Evolutionary conservation across 805 yeast genomes (phyloP).

Genomic region (Candida ulmi): DNA sequence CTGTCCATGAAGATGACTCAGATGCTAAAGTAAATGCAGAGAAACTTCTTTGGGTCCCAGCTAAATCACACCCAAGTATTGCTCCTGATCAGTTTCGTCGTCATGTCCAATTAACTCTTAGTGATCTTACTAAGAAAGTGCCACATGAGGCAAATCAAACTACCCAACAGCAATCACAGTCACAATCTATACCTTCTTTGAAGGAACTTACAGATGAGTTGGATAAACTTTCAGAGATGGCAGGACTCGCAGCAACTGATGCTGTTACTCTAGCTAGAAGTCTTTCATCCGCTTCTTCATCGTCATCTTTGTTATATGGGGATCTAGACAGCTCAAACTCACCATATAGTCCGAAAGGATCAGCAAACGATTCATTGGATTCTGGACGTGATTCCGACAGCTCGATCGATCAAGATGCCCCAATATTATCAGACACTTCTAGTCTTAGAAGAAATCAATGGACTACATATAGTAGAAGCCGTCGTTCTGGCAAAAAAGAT

Average conservation of each 20-base stretch:
- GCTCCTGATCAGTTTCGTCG: constrained; percentile 81
- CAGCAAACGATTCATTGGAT: not conserved
- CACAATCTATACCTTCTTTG: constrained; percentile 49
- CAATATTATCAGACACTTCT: constrained; percentile 12
- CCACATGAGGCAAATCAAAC: constrained; percentile 2
- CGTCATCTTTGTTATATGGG: constrained; percentile 25
- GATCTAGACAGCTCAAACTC: not conserved
- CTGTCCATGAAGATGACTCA: constrained; percentile 5
- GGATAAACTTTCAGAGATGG: constrained; percentile 65
- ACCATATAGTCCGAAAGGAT: not conserved
- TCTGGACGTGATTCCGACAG: constrained; percentile 3
- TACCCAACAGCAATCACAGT: constrained; percentile 1
- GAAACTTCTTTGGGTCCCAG: constrained; percentile 89
- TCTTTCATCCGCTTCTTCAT: constrained; percentile 63
- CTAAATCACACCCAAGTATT: constrained; percentile 87
- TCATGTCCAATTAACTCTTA: constrained; percentile 47
- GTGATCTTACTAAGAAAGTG: constrained; percentile 17
- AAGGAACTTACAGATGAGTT: constrained; percentile 71
- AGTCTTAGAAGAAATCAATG: constrained; percentile 42
- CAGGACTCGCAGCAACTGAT: constrained; percentile 73
- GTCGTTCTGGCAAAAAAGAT: constrained; percentile 10
- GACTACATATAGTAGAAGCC: constrained; percentile 43
- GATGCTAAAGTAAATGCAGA: constrained; percentile 30
- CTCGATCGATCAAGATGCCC: constrained; percentile 22
- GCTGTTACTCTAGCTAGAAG: constrained; percentile 81